Conservation (phyloP, 371 early-diverging fungal genomes). For the Mortierella sp. region DNA sequence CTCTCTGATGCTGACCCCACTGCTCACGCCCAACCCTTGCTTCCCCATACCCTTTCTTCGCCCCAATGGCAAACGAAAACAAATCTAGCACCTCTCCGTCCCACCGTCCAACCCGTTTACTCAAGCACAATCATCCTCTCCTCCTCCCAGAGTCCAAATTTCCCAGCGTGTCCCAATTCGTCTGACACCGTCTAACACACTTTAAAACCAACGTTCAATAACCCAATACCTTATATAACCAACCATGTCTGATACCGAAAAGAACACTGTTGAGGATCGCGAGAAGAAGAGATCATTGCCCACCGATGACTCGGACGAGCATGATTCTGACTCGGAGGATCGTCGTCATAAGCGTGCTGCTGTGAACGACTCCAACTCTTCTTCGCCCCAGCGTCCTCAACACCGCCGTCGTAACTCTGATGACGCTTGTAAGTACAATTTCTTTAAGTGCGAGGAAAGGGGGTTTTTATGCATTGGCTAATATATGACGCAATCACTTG, state of each 20-base stretch:
- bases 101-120: slow-evolving; percentile 21
- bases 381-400: slow-evolving; percentile 55
- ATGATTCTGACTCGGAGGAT: slow-evolving; percentile 53
- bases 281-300: slow-evolving; percentile 56
- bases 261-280: slow-evolving; percentile 48
- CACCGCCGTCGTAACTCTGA: slow-evolving; percentile 57
- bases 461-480: not conserved
- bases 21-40: slow-evolving; percentile 46
- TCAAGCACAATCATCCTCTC: slow-evolving; percentile 17
- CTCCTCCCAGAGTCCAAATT: slow-evolving; percentile 14
- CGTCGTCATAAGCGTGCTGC: slow-evolving; percentile 56
- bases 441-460: too few species aligned
- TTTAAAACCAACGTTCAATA: not conserved
- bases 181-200: slow-evolving; percentile 9
- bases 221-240: not conserved
- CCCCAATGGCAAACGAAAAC: not conserved
- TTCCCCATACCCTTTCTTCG: slow-evolving; percentile 10
- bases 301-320: slow-evolving; percentile 52
- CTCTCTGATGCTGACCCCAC: slow-evolving; percentile 34
- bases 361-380: slow-evolving; percentile 55
- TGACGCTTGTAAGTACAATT: slow-evolving; percentile 41
- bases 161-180: not conserved
- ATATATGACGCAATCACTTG: not conserved
- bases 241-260: slow-evolving; percentile 55
- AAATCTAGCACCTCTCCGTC: slow-evolving; percentile 23